These are phyloP conservation scores for Citrus medica DNA, from an alignment of 345 rosid species.

Conservation along the genomic window DNA sequence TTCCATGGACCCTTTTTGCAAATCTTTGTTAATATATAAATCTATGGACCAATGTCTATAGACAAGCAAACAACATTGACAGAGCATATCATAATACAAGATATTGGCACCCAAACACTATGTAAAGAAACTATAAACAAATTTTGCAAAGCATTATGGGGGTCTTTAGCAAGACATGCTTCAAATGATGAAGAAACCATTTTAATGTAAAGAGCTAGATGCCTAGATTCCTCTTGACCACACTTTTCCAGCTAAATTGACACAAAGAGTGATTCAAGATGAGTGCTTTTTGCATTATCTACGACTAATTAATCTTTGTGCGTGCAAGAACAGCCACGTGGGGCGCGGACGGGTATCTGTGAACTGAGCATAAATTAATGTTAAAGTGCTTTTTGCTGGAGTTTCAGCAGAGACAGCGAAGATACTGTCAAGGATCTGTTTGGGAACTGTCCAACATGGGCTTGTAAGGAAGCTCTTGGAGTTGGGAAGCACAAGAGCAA, in stretches of 20 bases:
- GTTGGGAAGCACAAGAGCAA: constrained; percentile 22
- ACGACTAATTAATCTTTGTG: background rate
- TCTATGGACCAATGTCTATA: background rate
- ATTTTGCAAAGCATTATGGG: constrained; percentile 16
- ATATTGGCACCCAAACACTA: background rate
- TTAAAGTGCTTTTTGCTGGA: background rate
- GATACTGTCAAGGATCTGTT: constrained; percentile 22
- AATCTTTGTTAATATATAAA: background rate
- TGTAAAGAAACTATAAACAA: background rate
- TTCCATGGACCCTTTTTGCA: background rate
- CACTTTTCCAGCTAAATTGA: constrained; percentile 30
- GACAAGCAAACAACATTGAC: background rate
- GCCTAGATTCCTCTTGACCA: constrained; percentile 3
- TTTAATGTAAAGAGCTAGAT: background rate
- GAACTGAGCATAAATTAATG: background rate
- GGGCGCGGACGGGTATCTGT: background rate
- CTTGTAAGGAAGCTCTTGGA: constrained; percentile 2
- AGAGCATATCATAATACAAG: background rate
- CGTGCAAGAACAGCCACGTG: constrained; percentile 11
- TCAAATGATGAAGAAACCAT: constrained; percentile 21
- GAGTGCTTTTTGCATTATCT: background rate
- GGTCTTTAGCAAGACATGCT: constrained; percentile 12
- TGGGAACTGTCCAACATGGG: constrained; percentile 26
- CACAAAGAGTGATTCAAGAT: background rate
- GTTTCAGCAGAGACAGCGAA: constrained; percentile 26